phyloP scores from a whole-genome alignment of 768 basidiomycete species.

The Russula sp. region DNA sequence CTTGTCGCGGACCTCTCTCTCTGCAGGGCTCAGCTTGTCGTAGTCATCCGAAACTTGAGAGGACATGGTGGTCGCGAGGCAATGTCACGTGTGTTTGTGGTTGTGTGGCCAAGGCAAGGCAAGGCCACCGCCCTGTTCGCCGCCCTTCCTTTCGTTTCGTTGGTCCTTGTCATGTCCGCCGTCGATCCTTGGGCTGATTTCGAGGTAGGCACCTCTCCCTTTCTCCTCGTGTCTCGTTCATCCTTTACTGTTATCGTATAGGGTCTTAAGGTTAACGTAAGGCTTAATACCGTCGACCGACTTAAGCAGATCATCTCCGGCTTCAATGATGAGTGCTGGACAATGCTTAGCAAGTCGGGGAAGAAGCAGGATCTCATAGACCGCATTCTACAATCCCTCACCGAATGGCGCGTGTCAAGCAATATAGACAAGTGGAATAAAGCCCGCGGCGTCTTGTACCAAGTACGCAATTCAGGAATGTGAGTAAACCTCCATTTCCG shows the following conservation, averaged over 20 bases:
- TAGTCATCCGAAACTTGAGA: slow-evolving; percentile 44
- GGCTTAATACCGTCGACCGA: slow-evolving; percentile 78
- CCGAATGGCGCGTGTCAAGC: slow-evolving; percentile 55
- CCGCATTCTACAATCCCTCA: slow-evolving; percentile 58
- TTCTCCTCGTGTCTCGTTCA: slow-evolving; percentile 1
- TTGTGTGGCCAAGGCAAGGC: slow-evolving; percentile 34
- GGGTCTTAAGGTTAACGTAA: slow-evolving; percentile 68
- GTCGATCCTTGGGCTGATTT: slow-evolving; percentile 67
- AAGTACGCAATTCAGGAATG: slow-evolving; percentile 64
- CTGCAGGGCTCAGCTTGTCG: slow-evolving; percentile 72
- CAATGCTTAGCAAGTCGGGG: slow-evolving; percentile 67
- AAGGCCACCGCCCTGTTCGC: slow-evolving; percentile 46
- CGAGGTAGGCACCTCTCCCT: slow-evolving; percentile 49
- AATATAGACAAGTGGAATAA: slow-evolving; percentile 65
- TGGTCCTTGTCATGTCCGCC: slow-evolving; percentile 50
- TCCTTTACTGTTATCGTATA: slow-evolving; percentile 35
- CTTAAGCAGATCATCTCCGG: slow-evolving; percentile 78
- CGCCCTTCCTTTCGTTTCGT: slow-evolving; percentile 24
- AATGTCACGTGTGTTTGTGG: slow-evolving; percentile 33
- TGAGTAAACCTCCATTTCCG: slow-evolving; percentile 44
- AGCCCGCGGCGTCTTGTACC: slow-evolving; percentile 62
- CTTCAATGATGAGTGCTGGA: slow-evolving; percentile 74
- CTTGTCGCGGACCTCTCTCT: slow-evolving; percentile 71
- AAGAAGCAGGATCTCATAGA: slow-evolving; percentile 89
- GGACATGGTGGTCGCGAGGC: slow-evolving; percentile 19